Base-by-base conservation (phyloP, 768 basidiomycete genomes). In the Fomitopsis pulvina region DNA sequence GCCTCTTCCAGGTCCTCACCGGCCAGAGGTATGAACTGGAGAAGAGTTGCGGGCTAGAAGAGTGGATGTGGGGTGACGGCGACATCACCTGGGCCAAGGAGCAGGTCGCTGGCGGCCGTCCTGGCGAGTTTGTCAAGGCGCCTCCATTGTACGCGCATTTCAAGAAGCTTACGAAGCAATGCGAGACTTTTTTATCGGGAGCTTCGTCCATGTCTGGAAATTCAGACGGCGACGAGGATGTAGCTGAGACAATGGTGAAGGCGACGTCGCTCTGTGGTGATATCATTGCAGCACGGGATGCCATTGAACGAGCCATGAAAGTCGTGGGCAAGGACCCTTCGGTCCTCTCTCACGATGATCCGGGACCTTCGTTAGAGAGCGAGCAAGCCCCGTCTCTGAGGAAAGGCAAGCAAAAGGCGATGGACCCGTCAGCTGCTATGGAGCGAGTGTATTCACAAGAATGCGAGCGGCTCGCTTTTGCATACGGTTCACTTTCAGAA, bases 121-220 rank as follows among this genome's bases (percentile, higher is more conserved):
- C 34, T 4, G 14, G 12, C 9, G 29, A 47, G 5, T 55, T 69
- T 5, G 67, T 73, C 51, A 62, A 60, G 21, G 63, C 61, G 2
- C 63, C 71, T 24, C 71, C 76, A 14, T 67, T 77, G 12, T 76
- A 75, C 57, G 64, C 68, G n/a, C 66, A 75, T 58, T 79, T 80
- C 63, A 71, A 69, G 57, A 79, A 78, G 58, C 65, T 81, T 49
- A 70, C 72, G 8, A 75, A 65, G 51, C 79, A 79, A 49, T 72
- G 71, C 48, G 70, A 76, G 54, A 68, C 75, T 0, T 81, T 79
- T 57, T 59, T 76, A 20, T 60, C 66, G 0, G 75, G 76, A 2
- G 76, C 74, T 5, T 59, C 63, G 25, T 62, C 63, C n/a, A 66
- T 79, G 57, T 60, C 75, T 44, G 66, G 66, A 18, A 64, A 61